Evolutionary conservation across 2,329 filamentous ascomycete genomes (phyloP), one percentile per base, ranked within the genome.

Genomic region (Diplodia sapinea): DNA sequence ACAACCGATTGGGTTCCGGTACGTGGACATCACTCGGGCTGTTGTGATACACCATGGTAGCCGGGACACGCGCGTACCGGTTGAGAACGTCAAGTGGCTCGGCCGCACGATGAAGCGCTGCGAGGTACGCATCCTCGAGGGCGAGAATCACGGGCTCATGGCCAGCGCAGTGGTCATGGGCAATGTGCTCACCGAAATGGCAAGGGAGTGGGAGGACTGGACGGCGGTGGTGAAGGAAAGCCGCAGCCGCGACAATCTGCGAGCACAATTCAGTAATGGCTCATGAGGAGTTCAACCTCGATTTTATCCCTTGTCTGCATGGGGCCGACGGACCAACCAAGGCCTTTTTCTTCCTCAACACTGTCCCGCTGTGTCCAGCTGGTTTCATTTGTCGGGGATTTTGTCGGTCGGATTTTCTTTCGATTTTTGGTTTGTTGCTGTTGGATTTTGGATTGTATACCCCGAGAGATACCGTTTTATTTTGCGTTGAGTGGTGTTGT

Each of bases 61-160:
- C 74, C 89, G 91, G 73, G 95, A 99, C 75, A 93, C 91, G 7
- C 87, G 95, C 29, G 95, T 99, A 1, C 95, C 95, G 0, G 91
- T 97, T 15, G 95, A 97, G 68, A 99, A 99, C 74, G 93, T 97
- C 26, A 87, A 90, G 71, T 99, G 95, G 95, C 85, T 99, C 8
- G 94, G 93, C 68, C 94, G 94, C 79, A 91, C 91, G 51, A 98
- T 99, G 94, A 88, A 91, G 36, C 86, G 92, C 57, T 98, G 94
- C 78, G 95, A 98, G 77, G 92, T 99, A 15, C 85, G 94, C 5
- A 88, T 98, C 5, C 84, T 99, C 3, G 91, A 96, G 72, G 93
- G 92, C 6, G 94, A 99, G 78, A 93, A 94, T 3, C 95, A 99
- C 76, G 94, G 95, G 0, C 82, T 99, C 29, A 99, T 99, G 95